Conservation (phyloP, 768 basidiomycete species). For the Serendipita sp. region DNA sequence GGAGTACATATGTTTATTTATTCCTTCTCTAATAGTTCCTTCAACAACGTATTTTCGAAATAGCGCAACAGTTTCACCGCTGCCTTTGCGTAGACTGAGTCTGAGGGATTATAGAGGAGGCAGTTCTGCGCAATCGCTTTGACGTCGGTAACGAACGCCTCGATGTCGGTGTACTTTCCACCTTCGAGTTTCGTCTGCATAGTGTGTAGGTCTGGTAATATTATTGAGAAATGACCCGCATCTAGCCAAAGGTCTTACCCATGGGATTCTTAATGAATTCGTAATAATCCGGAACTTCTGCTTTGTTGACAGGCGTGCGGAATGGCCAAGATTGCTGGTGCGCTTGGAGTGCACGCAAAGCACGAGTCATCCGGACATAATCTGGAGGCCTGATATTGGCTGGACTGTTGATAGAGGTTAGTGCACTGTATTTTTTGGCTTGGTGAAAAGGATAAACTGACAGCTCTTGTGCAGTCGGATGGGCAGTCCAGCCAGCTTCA, state of each 20-base stretch:
- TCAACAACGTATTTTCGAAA: slow-evolving; percentile 19
- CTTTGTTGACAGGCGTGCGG: slow-evolving; percentile 53
- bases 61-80: slow-evolving; percentile 72
- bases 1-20: not conserved
- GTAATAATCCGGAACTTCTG: slow-evolving; percentile 78
- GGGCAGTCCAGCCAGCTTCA: slow-evolving; percentile 85
- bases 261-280: slow-evolving; percentile 80
- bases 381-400: slow-evolving; percentile 3
- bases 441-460: slow-evolving; percentile 20
- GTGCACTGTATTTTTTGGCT: not conserved
- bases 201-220: slow-evolving; percentile 52
- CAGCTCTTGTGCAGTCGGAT: slow-evolving; percentile 41
- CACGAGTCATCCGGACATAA: slow-evolving; percentile 39
- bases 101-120: slow-evolving; percentile 68
- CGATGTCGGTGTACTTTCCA: slow-evolving; percentile 64
- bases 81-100: slow-evolving; percentile 63
- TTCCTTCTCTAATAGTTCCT: slow-evolving; percentile 2
- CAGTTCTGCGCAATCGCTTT: slow-evolving; percentile 83
- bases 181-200: slow-evolving; percentile 82
- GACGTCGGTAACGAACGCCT: slow-evolving; percentile 61
- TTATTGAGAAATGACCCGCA: not conserved
- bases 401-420: not conserved
- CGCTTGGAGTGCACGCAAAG: slow-evolving; percentile 60
- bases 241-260: slow-evolving; percentile 37
- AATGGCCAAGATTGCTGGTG: slow-evolving; percentile 84